phyloP scores from a whole-genome alignment of 805 yeast genomes.

The Cyberlindnera maclurae region DNA sequence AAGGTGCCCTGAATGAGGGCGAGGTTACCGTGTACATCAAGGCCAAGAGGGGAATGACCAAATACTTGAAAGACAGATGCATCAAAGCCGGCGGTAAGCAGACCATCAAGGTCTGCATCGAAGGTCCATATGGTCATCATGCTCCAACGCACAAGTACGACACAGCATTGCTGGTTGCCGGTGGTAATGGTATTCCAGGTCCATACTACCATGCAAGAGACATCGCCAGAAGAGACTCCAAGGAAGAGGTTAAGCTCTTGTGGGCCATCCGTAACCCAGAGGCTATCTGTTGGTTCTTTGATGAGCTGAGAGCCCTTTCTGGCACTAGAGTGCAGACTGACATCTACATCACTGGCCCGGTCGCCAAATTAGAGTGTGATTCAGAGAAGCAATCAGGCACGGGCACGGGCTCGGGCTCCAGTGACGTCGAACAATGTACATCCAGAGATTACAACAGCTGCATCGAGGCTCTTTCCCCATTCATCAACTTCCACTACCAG shows the following conservation, averaged over 20 bases:
- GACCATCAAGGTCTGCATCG: constrained; percentile 36
- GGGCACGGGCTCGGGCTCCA: neutral
- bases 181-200: constrained; percentile 51
- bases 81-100: constrained; percentile 21
- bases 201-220: constrained; percentile 35
- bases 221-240: constrained; percentile 19
- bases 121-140: constrained; percentile 56
- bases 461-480: neutral
- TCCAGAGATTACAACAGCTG: constrained; percentile 2
- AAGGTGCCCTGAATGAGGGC: constrained; percentile 31
- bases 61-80: constrained; percentile 28
- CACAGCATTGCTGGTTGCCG: constrained; percentile 37
- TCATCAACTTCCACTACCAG: constrained; percentile 28
- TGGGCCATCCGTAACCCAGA: constrained; percentile 58
- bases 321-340: constrained; percentile 25
- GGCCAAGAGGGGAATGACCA: constrained; percentile 56
- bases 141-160: constrained; percentile 32
- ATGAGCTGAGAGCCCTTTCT: constrained; percentile 31
- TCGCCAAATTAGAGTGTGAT: neutral
- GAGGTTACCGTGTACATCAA: constrained; percentile 39
- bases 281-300: constrained; percentile 41
- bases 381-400: neutral
- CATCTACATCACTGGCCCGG: constrained; percentile 31
- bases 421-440: constrained; percentile 1
- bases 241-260: constrained; percentile 37